Conservation (phyloP, 2,329 filamentous ascomycete genomes). For the Neodidymelliopsis sp. region DNA sequence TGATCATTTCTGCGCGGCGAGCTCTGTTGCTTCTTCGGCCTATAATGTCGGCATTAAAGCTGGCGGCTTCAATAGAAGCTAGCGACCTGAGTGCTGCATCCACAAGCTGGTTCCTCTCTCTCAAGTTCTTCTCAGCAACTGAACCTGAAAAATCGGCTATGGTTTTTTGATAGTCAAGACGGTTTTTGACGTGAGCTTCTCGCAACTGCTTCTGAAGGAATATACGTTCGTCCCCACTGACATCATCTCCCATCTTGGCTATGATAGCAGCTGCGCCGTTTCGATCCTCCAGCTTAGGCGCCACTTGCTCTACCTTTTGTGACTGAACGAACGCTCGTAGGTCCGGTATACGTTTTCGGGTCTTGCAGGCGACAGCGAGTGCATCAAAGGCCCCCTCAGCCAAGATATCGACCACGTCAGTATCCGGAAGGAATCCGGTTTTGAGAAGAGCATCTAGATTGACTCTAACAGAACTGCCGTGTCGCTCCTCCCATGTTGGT, state of each 20-base stretch:
- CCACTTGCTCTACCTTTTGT: conserved; percentile 40
- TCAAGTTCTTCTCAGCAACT: conserved; percentile 10
- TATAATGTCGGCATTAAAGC: conserved; percentile 44
- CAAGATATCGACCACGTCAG: conserved; percentile 30
- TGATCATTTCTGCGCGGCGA: conserved; percentile 34
- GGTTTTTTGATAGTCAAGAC: conserved; percentile 29
- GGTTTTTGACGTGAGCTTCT: conserved; percentile 40
- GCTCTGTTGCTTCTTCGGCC: conserved; percentile 44
- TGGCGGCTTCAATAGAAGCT: conserved; percentile 35
- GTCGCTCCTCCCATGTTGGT: conserved; percentile 29
- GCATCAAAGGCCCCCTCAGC: conserved; percentile 41
- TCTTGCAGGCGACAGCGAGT: conserved; percentile 43
- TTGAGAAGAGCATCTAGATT: conserved; percentile 33
- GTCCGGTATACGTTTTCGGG: conserved; percentile 31
- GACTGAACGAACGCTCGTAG: conserved; percentile 33
- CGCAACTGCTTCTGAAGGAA: conserved; percentile 35
- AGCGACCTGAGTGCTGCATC: conserved; percentile 38
- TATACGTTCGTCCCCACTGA: conserved; percentile 20
- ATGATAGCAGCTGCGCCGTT: conserved; percentile 41
- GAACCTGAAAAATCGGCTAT: conserved; percentile 24
- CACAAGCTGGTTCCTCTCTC: conserved; percentile 37
- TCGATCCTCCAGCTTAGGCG: conserved; percentile 40
- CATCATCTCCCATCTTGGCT: conserved; percentile 24
- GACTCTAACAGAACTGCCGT: conserved; percentile 21
- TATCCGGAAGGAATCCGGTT: conserved; percentile 25